These are phyloP conservation scores for Hyaloscypha bicolor DNA, from an alignment of 495 filamentous ascomycete species.

Conservation along the genomic window DNA sequence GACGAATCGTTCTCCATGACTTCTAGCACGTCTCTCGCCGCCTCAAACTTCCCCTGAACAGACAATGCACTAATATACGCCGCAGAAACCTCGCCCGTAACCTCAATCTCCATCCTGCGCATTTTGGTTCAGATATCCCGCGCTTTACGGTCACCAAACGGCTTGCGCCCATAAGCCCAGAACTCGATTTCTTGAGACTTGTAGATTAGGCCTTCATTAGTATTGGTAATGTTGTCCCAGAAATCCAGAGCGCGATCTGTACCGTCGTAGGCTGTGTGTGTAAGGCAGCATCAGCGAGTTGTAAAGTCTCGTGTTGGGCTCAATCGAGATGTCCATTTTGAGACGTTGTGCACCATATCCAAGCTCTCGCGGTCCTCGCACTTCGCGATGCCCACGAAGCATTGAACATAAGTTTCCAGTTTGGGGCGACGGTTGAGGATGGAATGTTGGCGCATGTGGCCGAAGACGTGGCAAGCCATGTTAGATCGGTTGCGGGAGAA, in stretches of 20 bases:
- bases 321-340: conserved; percentile 80
- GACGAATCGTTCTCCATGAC: conserved; percentile 66
- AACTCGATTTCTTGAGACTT: conserved; percentile 77
- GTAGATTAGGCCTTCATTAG: conserved; percentile 80
- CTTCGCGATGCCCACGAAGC: conserved; percentile 73
- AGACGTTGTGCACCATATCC: conserved; percentile 83
- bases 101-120: conserved; percentile 69
- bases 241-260: conserved; percentile 68
- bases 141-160: conserved; percentile 64
- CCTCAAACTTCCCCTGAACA: conserved; percentile 64
- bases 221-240: conserved; percentile 78
- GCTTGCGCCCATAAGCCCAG: conserved; percentile 66
- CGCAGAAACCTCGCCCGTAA: conserved; percentile 72
- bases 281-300: conserved; percentile 90
- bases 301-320: conserved; percentile 73
- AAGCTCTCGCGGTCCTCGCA: conserved; percentile 65
- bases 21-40: conserved; percentile 63
- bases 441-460: conserved; percentile 78
- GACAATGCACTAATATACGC: conserved; percentile 76
- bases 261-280: conserved; percentile 62
- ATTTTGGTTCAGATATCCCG: conserved; percentile 74
- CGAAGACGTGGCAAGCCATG: conserved; percentile 82
- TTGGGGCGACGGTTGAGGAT: conserved; percentile 60
- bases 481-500: conserved; percentile 77
- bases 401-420: conserved; percentile 71